These are phyloP conservation scores for Malbranchea zuffiana DNA, from an alignment of 2,329 filamentous ascomycete species.

Conservation along the genomic window DNA sequence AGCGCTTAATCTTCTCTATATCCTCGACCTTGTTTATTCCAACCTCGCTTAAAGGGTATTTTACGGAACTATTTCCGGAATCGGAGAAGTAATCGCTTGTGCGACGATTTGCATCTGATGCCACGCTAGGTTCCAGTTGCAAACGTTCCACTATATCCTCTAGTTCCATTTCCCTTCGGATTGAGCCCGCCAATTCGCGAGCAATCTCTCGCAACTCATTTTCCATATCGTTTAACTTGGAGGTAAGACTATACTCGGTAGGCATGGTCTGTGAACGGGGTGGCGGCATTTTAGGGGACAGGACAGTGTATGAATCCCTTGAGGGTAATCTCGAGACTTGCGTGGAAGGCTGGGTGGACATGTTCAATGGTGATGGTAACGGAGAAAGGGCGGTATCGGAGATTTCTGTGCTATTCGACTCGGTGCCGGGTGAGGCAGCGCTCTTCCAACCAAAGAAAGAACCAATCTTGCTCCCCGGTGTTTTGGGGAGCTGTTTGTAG, in stretches of 20 bases:
- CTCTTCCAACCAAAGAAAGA: constrained; percentile 59
- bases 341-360: constrained; percentile 19
- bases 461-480: constrained; percentile 47
- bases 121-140: constrained; percentile 60
- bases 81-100: constrained; percentile 98
- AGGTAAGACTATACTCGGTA: constrained; percentile 34
- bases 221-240: constrained; percentile 76
- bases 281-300: constrained; percentile 25
- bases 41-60: constrained; percentile 54
- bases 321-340: constrained; percentile 16
- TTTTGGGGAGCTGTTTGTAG: constrained; percentile 36
- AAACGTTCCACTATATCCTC: constrained; percentile 86
- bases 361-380: constrained; percentile 43
- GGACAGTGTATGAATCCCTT: constrained; percentile 33
- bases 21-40: constrained; percentile 52
- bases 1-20: constrained; percentile 69
- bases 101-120: constrained; percentile 51
- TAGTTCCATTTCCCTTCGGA: constrained; percentile 88
- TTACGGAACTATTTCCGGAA: constrained; percentile 76
- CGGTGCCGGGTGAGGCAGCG: constrained; percentile 42
- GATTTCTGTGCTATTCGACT: constrained; percentile 52
- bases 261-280: constrained; percentile 37
- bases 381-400: constrained; percentile 51
- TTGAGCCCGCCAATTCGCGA: constrained; percentile 81
- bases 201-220: constrained; percentile 89